Conservation (phyloP, 179 eudicot species). For the Nepenthes alata region DNA sequence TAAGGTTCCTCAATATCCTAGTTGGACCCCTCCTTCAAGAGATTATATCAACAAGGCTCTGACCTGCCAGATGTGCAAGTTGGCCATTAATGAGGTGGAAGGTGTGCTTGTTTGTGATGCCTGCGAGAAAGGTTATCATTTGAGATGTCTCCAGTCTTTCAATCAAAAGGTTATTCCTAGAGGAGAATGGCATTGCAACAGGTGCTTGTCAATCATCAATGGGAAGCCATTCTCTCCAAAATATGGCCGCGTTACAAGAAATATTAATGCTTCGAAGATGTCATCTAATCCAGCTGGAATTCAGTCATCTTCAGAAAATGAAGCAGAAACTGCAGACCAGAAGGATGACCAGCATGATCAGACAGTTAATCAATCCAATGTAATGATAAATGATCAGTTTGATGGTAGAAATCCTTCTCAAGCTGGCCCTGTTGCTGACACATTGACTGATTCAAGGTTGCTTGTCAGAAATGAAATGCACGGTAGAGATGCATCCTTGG, state of each 20-base stretch:
- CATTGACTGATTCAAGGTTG: constrained; percentile 19
- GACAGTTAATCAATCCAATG: constrained; percentile 30
- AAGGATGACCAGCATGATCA: constrained; percentile 15
- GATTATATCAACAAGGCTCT: constrained; percentile 74
- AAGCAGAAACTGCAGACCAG: constrained; percentile 21
- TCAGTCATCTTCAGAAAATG: constrained; percentile 39
- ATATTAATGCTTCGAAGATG: constrained; percentile 41
- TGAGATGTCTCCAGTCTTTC: constrained; percentile 64
- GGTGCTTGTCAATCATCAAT: constrained; percentile 60
- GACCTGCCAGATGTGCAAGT: constrained; percentile 76
- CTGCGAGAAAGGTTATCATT: constrained; percentile 88
- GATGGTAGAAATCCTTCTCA: constrained; percentile 21
- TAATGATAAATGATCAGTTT: constrained; percentile 28
- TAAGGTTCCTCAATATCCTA: constrained; percentile 30
- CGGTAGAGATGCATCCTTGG: constrained; percentile 13
- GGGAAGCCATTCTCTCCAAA: constrained; percentile 92
- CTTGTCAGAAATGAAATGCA: neutral
- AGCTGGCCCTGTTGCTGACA: constrained; percentile 17
- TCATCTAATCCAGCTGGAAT: constrained; percentile 27
- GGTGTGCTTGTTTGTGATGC: constrained; percentile 81
- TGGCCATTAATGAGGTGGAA: constrained; percentile 47
- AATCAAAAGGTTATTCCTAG: constrained; percentile 60
- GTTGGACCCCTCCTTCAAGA: constrained; percentile 84
- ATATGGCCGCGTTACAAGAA: constrained; percentile 95
- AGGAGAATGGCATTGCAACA: constrained; percentile 90